Base-by-base conservation (phyloP, 2,329 filamentous ascomycete species). In the Colletotrichum zoysiae region DNA sequence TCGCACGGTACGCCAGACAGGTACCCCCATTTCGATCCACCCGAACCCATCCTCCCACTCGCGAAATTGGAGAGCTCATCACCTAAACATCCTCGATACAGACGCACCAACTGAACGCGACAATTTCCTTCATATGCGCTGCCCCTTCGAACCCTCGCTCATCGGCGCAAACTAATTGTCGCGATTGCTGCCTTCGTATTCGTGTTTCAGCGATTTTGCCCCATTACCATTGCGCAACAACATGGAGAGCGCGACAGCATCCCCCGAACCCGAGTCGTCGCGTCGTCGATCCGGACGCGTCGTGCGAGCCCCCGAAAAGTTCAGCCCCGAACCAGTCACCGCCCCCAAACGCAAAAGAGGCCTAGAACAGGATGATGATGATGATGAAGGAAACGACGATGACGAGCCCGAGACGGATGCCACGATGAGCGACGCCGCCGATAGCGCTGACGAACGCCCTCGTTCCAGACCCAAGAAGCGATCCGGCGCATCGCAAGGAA, bases 271-370 rank as follows among this genome's bases (percentile, higher is more conserved):
- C 73, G 84, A 86, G 73, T 81, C 85, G 78, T 84, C 86, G 82
- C 87, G 87, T 85, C 90, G 91, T 81, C 89, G 90, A 75, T 93
- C 91, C 48, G 89, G 90, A 89, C 90, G 90, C 88, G 89, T 90
- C 83, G 86, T 89, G 74, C 88, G 84, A 78, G 85, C 84, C 46
- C 89, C 89, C 57, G 80, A 86, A 78, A 91, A 91, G 79, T 91
- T 89, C 81, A 84, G 84, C 69, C 86, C 88, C 66, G 86, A 90
- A 73, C 82, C 84, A 75, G 78, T 83, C 65, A 76, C 81, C 57
- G 82, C 83, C 53, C 78, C 85, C 61, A 91, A 91, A 81, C 87
- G 90, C 79, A 91, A 92, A 82, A 85, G 87, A 74, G 82, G 79
- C 65, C 76, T 76, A 66, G 84, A 85, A 6, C 79, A 85, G 53